Base-by-base conservation (phyloP, 2,329 filamentous ascomycete species). In the Apiospora sp. region DNA sequence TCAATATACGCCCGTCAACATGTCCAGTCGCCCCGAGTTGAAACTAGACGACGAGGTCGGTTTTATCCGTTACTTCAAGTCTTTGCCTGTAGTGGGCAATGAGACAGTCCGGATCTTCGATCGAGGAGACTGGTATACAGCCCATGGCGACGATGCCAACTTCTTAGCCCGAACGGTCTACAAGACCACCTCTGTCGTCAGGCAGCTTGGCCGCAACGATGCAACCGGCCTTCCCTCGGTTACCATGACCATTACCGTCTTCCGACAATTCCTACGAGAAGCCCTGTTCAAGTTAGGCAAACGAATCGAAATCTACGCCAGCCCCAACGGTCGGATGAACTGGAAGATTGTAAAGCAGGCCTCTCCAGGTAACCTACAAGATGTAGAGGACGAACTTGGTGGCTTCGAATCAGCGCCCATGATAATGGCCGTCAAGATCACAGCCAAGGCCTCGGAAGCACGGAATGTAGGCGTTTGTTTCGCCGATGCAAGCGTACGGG, bases 61-160 rank as follows among this genome's bases (percentile, higher is more conserved):
- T 77, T 99, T 99, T 87, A 98, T 98, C 85, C 94, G 92, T 77
- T 97, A 95, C 85, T 99, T 97, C 87, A 96, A 96, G 78, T 92
- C 92, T n/a, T 88, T 99, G 3, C 91, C 94, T 7, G 79, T 86
- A 19, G 90, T 91, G 71, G 90, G 91, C 77, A 88, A 91, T 51
- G 92, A 93, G 71, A 95, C 94, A 0, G 88, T 99, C 71, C 92
- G 96, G 71, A 92, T 99, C 73, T 98, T 98, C 80, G 95, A 98
- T 79, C 91, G 96, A 75, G 93, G 94, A 48, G 96, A 99, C 81
- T 99, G 92, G 89, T 98, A 98, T 82, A 98, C 96, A 7, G 93
- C 95, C n/a, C 94, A 97, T 79, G 94, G 93, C 67, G 89, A 94
- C 72, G 92, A 97, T 90, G 94, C 94, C 70, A 90, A 89, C 76